Percentiles rank a stretch among this genome's conserved stretches.
Evolutionary conservation across 1,139 yeast genomes (phyloP).

Genomic region (Arxiozyma slooffiae): DNA sequence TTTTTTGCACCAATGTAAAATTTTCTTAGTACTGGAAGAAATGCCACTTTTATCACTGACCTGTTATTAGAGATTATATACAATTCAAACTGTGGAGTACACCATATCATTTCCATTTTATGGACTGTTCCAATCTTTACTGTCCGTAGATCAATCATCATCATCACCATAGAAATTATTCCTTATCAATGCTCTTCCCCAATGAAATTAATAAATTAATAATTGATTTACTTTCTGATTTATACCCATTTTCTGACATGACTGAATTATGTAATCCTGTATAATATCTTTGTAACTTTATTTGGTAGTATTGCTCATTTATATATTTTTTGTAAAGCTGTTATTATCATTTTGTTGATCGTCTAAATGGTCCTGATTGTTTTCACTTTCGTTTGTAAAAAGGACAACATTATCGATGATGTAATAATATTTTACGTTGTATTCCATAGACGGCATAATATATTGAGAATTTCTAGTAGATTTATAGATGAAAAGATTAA

Average conservation of each 20-base stretch:
- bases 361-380: background rate
- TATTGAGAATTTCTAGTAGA: slow-evolving; percentile 54
- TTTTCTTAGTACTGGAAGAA: slow-evolving; percentile 42
- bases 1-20: slow-evolving; percentile 48
- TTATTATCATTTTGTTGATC: background rate
- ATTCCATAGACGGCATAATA: slow-evolving; percentile 31
- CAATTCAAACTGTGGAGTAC: slow-evolving; percentile 48
- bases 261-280: slow-evolving; percentile 20
- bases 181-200: slow-evolving; percentile 22
- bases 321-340: background rate
- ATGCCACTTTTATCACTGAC: slow-evolving; percentile 38
- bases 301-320: slow-evolving; percentile 9
- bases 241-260: slow-evolving; percentile 20
- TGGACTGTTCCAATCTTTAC: slow-evolving; percentile 24
- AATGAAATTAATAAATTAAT: slow-evolving; percentile 30
- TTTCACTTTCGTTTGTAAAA: background rate
- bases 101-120: slow-evolving; percentile 45
- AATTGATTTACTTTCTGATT: slow-evolving; percentile 17
- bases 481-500: slow-evolving; percentile 75
- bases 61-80: slow-evolving; percentile 45
- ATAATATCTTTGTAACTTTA: slow-evolving; percentile 22
- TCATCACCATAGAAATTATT: background rate
- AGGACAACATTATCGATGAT: background rate
- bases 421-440: slow-evolving; percentile 2
- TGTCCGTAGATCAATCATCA: slow-evolving; percentile 3